Evolutionary conservation across 345 rosid genomes (phyloP).

Genomic region (Hypericum androsaemum): DNA sequence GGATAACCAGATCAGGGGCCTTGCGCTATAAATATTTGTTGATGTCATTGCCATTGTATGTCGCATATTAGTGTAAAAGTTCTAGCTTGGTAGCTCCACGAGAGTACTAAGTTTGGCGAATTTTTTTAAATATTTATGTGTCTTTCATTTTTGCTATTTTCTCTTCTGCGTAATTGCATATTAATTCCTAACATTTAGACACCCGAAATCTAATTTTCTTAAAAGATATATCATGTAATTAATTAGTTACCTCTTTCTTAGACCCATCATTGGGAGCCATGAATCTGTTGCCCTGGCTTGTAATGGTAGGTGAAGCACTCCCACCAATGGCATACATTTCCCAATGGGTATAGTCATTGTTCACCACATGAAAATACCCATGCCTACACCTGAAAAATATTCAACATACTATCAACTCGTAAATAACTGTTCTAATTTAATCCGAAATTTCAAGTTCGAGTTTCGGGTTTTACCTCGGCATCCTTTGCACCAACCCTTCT

Average conservation of each 20-base stretch:
- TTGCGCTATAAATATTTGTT: no score
- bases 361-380: slow-evolving; percentile 25
- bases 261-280: slow-evolving; percentile 16
- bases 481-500: slow-evolving; percentile 24
- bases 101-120: no score
- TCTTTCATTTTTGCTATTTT: no score
- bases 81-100: no score
- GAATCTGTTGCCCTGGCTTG: slow-evolving; percentile 25
- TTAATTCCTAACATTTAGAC: no score
- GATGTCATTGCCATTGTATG: no score
- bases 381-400: slow-evolving; percentile 18
- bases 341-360: slow-evolving; percentile 27
- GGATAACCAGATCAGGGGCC: no score
- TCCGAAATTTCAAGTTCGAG: not conserved
- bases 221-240: no score
- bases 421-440: not conserved
- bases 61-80: no score
- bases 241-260: slow-evolving; percentile 17
- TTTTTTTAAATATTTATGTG: no score
- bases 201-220: no score
- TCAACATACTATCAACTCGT: not conserved
- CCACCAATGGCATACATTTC: slow-evolving; percentile 29
- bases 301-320: slow-evolving; percentile 20
- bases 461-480: slow-evolving; percentile 15
- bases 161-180: no score